Evolutionary conservation across 805 yeast species (phyloP).

Genomic region (Zygosaccharomyces pseudorouxii): DNA sequence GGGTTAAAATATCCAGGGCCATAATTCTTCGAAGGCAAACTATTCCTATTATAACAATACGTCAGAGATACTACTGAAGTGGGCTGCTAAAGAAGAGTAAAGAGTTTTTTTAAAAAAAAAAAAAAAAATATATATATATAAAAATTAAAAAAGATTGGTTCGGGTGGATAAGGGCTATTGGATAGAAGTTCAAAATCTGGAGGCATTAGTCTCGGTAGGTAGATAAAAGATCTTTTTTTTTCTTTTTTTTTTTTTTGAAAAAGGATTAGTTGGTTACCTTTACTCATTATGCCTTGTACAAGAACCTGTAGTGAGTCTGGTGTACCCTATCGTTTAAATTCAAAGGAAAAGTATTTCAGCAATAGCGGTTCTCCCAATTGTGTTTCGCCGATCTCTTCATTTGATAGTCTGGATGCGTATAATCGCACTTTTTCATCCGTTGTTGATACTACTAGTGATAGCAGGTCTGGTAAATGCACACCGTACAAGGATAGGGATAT

Average conservation of each 20-base stretch:
- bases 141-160: not conserved
- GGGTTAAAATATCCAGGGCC: not conserved
- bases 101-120: not conserved
- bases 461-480: constrained; percentile 5
- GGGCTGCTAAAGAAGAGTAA: not conserved
- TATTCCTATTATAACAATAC: not conserved
- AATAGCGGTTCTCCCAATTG: not conserved
- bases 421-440: constrained; percentile 9
- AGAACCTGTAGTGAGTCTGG: constrained; percentile 31
- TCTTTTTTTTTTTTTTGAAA: not conserved
- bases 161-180: not conserved
- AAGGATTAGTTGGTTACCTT: not conserved
- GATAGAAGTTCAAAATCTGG: constrained; percentile 3
- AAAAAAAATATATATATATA: too few species aligned
- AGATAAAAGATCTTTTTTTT: not conserved
- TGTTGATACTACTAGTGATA: constrained; percentile 8
- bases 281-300: constrained; percentile 29
- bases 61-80: not conserved
- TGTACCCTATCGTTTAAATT: constrained; percentile 19
- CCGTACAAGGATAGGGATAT: not conserved
- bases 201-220: not conserved
- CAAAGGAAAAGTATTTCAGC: constrained; percentile 27
- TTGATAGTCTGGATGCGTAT: constrained; percentile 2
- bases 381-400: constrained; percentile 1
- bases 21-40: not conserved